Base-by-base conservation (phyloP, 768 basidiomycete species). In the Podaxis rugospora region DNA sequence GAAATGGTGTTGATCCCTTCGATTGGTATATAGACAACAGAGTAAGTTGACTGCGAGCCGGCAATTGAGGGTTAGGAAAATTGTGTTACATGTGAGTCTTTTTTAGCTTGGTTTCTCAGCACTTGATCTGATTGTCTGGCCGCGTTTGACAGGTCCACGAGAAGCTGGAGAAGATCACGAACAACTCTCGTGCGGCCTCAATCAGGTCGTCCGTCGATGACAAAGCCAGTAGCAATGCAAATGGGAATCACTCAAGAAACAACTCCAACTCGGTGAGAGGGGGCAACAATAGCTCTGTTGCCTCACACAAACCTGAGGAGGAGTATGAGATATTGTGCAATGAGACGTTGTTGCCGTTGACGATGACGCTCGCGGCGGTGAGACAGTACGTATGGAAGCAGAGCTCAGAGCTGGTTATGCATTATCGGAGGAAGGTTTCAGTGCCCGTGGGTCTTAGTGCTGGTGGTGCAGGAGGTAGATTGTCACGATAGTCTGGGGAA, bases 351-450 rank as follows among this genome's bases (percentile, higher is more conserved):
- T 78, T 98, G 36, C 90, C 95, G 23, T 77, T 90, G 27, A 86
- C 88, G 64, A 94, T 96, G 87, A 95, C 92, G 4, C 80, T 99
- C 37, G 95, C 92, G 3, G 90, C 90, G 16, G 88, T 95, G 61
- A 86, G 93, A 62, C 93, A 95, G 71, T 97, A 85, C 66, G 83
- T 94, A 21, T 97, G 93, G 93, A 86, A 84, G 66, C 88, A 89
- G 65, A 74, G 82, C 16, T 77, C 78, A 5, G 92, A 93, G 71
- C 73, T 94, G 58, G 81, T 80, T 57, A 84, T 94, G 85, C 78
- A 90, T 70, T 94, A 94, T 70, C 83, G 92, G 63, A 74, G 76
- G 67, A 84, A 77, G 62, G 56, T 25, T 23, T 16, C 16, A 16
- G 9, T 39, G 5, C 21, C 10, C 0, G 21, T 54, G 18, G 52